Base-by-base conservation (phyloP, 2,329 filamentous ascomycete species). In the Fusarium tupiense region DNA sequence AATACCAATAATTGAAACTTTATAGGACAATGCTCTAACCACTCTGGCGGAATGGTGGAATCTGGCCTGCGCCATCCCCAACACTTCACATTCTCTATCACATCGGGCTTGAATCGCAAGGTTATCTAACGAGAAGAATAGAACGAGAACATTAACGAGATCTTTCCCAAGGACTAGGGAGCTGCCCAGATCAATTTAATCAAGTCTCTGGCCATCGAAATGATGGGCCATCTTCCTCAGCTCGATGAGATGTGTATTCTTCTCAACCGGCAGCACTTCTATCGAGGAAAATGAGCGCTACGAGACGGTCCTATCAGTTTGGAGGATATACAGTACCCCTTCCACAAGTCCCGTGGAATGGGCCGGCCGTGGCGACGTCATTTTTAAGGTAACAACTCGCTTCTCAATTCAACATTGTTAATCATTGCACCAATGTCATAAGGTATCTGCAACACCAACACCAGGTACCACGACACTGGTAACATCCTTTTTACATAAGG, bases 51-150 rank as follows among this genome's bases (percentile, higher is more conserved):
- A 7, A 12, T 17, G 26, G 29, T 17, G 20, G 20, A 49, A 31
- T 22, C 10, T 26, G 9, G 13, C 20, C 14, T 49, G 20, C 10
- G 12, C 20, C 14, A 22, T 31, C 26, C 12, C 14, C 14, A 10
- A 49, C 10, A 22, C 14, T 31, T 49, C 10, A 20, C 26, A 22
- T 31, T 29, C 7, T 7, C 12, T 22, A 6, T 12, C 11, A n/a
- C 10, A 1, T 19, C 8, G 16, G 29, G 8, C 11, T 19, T 11
- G 17, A 9, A 17, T 9, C 22, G 1, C 22, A n/a, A 12, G 5
- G 22, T 12, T 33, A 33, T 33, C 16, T 50, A 12, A 8, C 8
- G 20, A n/a, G 22, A 50, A 11, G 7, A 19, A 31, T 3, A 50
- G 20, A 4, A 50, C 10, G 20, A 31, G 16, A 50, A 31, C 9